Percentiles rank a stretch among this genome's conserved stretches.
Conservation (phyloP, 805 yeast genomes). For the Candida patagonica region DNA sequence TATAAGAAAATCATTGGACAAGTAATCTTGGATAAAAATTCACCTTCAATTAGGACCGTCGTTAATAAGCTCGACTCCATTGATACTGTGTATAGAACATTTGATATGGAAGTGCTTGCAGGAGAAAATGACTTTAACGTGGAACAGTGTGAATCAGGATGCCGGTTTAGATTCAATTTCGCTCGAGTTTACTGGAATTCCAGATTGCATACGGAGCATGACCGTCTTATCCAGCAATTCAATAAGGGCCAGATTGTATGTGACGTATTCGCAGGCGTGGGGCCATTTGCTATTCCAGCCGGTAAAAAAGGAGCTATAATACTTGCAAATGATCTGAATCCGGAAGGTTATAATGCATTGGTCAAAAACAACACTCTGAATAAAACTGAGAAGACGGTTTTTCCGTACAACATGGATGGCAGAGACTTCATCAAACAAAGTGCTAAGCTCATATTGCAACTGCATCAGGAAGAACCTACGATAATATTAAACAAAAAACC, state of each 20-base stretch:
- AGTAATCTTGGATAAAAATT: conserved; percentile 80
- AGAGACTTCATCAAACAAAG: conserved; percentile 64
- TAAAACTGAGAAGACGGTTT: conserved; percentile 50
- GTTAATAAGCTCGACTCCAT: conserved; percentile 87
- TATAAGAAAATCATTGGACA: conserved; percentile 77
- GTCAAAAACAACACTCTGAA: conserved; percentile 54
- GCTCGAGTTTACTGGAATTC: conserved; percentile 97
- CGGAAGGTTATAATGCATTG: conserved; percentile 69
- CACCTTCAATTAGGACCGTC: conserved; percentile 63
- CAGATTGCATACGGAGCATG: conserved; percentile 88
- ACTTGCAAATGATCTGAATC: conserved; percentile 89
- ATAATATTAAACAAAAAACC: conserved; percentile 24
- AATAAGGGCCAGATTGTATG: conserved; percentile 65
- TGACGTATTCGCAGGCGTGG: conserved; percentile 98
- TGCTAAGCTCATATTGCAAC: conserved; percentile 41
- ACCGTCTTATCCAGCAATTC: conserved; percentile 56
- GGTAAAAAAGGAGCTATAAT: conserved; percentile 75
- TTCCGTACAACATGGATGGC: conserved; percentile 70
- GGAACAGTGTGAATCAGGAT: conserved; percentile 79
- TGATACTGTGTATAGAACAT: conserved; percentile 82
- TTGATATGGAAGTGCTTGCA: conserved; percentile 87
- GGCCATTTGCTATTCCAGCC: conserved; percentile 96
- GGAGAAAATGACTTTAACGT: conserved; percentile 66
- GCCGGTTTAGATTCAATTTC: conserved; percentile 80
- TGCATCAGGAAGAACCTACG: conserved; percentile 28